Evolutionary conservation across 2,329 filamentous ascomycete species (phyloP), one percentile per base, ranked within the genome.

Genomic region (Talaromyces islandicus): DNA sequence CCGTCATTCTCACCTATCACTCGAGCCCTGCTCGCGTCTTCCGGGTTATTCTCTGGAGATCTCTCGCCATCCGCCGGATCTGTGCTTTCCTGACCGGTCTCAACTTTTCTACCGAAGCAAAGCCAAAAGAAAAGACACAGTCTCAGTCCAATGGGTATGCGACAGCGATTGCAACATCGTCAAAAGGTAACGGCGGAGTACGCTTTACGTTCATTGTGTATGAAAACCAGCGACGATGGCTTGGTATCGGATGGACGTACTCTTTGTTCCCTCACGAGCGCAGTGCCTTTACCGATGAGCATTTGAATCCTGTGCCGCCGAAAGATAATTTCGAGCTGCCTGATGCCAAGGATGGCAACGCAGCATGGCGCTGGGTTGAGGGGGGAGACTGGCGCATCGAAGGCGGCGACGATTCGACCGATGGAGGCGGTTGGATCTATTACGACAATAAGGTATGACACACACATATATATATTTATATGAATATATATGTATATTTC

Each of bases 171-270:
- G 77, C 79, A 17, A 78, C 80, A 12, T 79, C 80, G 21, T 72
- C 68, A 57, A 72, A 78, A 63, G 68, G 74, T 64, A 88, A 89
- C 4, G 85, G 91, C 0, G 92, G 92, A 1, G 90, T 99, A 14
- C 90, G 92, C 51, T 99, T 99, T 70, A 99, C 94, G 0, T 99
- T 99, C 64, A 92, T 94, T 54, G 82, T 99, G 2, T 97, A 92
- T 69, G 94, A 99, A 73, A 99, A 99, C 68, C 94, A 99, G 74
- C 85, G 94, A 48, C 85, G 94, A 57, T 99, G 94, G 94, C 79
- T 99, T 4, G 93, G 92, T 1, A 83, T 99, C 12, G 94, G 94
- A 0, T 99, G 94, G 92, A 97, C 94, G 0, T 88, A 88, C 2
- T 95, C 88, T 43, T 80, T 99, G 63, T 91, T 99, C 65, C 87